Conservation (phyloP, 495 filamentous ascomycete species). For the Trichoderma asperelloides region DNA sequence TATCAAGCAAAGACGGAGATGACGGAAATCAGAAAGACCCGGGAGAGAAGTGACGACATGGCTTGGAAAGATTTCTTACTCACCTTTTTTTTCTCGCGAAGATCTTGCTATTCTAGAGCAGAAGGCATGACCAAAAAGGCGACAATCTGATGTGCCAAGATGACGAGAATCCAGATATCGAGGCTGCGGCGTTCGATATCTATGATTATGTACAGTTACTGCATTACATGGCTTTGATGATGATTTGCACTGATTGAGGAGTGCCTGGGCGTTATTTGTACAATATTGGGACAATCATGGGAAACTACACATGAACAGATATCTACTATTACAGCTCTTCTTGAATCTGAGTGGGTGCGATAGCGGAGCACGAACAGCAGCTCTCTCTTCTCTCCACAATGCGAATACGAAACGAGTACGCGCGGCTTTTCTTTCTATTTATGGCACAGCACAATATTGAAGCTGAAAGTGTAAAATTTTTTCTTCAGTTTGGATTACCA, state of each 20-base stretch:
- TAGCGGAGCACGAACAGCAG: neutral
- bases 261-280: neutral
- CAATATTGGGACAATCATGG: neutral
- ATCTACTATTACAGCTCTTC: neutral
- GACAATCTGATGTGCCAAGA: neutral
- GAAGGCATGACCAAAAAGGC: too few relatives aligned
- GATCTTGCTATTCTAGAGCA: neutral
- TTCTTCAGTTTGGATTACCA: neutral
- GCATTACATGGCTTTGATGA: neutral
- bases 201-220: neutral
- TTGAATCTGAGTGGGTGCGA: neutral
- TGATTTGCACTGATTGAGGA: neutral
- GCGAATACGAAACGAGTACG: slow-evolving; percentile 1
- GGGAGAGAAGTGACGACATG: neutral
- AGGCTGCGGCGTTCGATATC: neutral
- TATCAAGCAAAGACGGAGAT: neutral
- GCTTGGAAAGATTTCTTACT: neutral
- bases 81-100: neutral
- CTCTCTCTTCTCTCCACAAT: neutral
- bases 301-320: neutral
- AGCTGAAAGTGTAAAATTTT: neutral
- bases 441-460: neutral
- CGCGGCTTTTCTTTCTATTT: neutral
- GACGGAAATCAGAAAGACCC: neutral
- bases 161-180: neutral